Evolutionary conservation across 2,329 filamentous ascomycete genomes (phyloP).

Genomic region (Endocalyx cinctus): DNA sequence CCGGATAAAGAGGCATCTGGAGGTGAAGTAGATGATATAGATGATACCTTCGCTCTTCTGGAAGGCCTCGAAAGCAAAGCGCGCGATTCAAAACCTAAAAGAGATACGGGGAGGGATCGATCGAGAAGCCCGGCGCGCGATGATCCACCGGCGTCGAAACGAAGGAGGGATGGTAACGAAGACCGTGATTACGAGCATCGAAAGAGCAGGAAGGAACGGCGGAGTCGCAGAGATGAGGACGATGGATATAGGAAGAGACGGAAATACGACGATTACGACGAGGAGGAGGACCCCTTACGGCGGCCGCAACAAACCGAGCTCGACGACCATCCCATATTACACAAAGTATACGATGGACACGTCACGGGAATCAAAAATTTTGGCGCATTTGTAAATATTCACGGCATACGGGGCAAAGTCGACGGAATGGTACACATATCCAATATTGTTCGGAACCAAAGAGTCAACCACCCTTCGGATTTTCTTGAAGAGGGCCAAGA

Average conservation of each 20-base stretch:
- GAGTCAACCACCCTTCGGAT: constrained; percentile 90
- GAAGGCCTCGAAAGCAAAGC: constrained; percentile 74
- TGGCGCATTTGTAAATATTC: constrained; percentile 90
- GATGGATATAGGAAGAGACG: constrained; percentile 39
- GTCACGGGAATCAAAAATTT: constrained; percentile 95
- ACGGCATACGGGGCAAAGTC: constrained; percentile 79
- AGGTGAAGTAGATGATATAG: constrained; percentile 62
- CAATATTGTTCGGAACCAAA: constrained; percentile 75
- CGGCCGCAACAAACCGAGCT: constrained; percentile 66
- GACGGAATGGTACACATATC: constrained; percentile 94
- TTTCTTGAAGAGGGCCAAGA: constrained; percentile 73
- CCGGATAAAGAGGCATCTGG: constrained; percentile 63
- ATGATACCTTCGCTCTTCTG: constrained; percentile 89
- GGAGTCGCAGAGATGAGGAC: constrained; percentile 37
- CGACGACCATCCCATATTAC: constrained; percentile 74
- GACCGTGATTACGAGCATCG: constrained; percentile 25
- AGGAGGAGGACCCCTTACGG: constrained; percentile 57
- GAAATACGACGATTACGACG: constrained; percentile 37
- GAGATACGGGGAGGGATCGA: constrained; percentile 48
- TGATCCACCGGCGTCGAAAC: constrained; percentile 33
- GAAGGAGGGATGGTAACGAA: constrained; percentile 28
- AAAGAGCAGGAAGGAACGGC: constrained; percentile 36
- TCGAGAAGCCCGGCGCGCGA: constrained; percentile 51
- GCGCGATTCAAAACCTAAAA: constrained; percentile 34
- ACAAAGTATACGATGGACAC: constrained; percentile 85